Base-by-base conservation (phyloP, 768 basidiomycete genomes). In the Termitomyces titanicus region DNA sequence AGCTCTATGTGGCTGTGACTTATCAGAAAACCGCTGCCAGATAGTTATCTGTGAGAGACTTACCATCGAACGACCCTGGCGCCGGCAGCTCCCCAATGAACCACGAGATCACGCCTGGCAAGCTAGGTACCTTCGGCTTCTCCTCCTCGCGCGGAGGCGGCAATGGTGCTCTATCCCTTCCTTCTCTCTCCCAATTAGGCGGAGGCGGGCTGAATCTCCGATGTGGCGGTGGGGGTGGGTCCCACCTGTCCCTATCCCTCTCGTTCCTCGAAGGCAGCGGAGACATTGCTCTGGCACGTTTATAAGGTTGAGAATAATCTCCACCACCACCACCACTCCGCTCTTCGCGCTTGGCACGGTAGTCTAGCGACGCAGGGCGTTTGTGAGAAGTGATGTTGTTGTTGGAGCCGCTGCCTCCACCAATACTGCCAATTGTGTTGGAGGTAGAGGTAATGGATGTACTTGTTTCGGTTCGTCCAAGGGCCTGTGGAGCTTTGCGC, bases 401-500 rank as follows among this genome's bases (percentile, higher is more conserved):
- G 20, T n/a, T 50, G 3, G 25, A 27, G 9, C 47, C 7, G 5
- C 17, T 5, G 24, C 47, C 7, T 7, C 6, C 20, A 33, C 31
- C 31, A 20, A 33, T n/a, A 37, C 47, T 49, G 13, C 47, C 47
- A 38, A 9, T 9, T 29, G 35, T 3, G 8, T 37, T 49, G 15
- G 47, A 27, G n/a, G 22, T 10, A 12, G 47, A 2, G 6, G 29
- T 29, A 29, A 24, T 18, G 12, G 35, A 18, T 7, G 6, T 37
- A 18, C 1, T 49, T 8, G 47, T 18, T 12, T 37, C 20, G 17
- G 17, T 49, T 18, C 88, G 44, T 90, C 85, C 34, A 94, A 76
- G 70, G 94, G 93, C 13, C 92, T 47, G 57, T 3, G 60, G 15
- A 33, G 67, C 63, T 31, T 75, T 76, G 10, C 77, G 72, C 5